Percentiles rank a stretch among this genome's conserved stretches.
These are phyloP conservation scores for Aspergillus pseudonomiae DNA, from an alignment of 2,329 filamentous ascomycete genomes.

Conservation along the genomic window DNA sequence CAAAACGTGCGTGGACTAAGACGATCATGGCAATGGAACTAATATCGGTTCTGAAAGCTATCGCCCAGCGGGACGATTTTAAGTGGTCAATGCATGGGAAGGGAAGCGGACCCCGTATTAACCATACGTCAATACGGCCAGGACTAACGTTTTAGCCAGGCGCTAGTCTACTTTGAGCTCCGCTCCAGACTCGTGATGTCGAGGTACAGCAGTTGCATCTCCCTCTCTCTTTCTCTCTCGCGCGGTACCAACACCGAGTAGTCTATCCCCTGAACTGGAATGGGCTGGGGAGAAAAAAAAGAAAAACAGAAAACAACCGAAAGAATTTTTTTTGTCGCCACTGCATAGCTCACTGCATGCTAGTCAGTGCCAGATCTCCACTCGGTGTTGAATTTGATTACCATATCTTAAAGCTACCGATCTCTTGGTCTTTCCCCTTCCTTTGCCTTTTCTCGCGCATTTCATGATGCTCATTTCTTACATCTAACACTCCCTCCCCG, in stretches of 20 bases:
- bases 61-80: not conserved
- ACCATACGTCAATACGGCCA: not conserved
- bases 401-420: not conserved
- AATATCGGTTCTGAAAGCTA: not conserved
- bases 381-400: not conserved
- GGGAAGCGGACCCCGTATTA: not conserved
- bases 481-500: not conserved
- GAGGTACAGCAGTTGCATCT: not conserved
- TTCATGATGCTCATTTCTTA: slow-evolving; percentile 4
- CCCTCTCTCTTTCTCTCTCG: not conserved
- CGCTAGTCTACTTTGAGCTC: not conserved
- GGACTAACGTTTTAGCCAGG: not conserved
- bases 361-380: not conserved
- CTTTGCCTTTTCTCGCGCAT: not conserved
- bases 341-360: not conserved
- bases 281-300: not conserved
- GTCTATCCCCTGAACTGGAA: not conserved
- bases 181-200: not conserved
- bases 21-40: not conserved
- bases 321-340: not conserved
- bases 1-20: not conserved
- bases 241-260: too few species aligned
- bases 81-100: slow-evolving; percentile 1
- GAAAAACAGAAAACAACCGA: not conserved
- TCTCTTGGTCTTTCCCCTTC: not conserved